Evolutionary conservation across 2,329 filamentous ascomycete species (phyloP).

Genomic region (Aspergillus udagawae): DNA sequence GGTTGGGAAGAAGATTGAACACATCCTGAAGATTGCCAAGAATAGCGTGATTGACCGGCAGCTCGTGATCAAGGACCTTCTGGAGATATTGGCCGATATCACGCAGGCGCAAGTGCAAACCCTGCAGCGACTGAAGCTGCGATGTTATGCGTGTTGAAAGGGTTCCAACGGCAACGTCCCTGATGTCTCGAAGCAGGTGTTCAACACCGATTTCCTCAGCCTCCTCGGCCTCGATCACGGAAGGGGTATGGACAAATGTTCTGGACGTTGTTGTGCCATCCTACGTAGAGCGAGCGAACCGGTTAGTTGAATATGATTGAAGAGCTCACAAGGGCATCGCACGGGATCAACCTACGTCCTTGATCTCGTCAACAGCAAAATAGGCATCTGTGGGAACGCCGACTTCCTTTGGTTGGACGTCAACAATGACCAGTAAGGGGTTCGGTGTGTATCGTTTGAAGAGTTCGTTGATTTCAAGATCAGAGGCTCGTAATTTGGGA

Average conservation of each 20-base stretch:
- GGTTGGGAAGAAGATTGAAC: constrained; percentile 95
- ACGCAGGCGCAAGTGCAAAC: constrained; percentile 85
- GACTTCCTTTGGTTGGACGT: constrained; percentile 96
- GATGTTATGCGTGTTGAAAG: constrained; percentile 95
- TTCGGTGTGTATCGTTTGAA: constrained; percentile 99
- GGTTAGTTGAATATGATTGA: not conserved
- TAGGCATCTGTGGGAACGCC: constrained; percentile 98
- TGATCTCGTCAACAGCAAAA: constrained; percentile 99
- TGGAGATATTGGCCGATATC: constrained; percentile 95
- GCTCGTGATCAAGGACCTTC: constrained; percentile 87
- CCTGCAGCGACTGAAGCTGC: constrained; percentile 95
- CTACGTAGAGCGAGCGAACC: constrained; percentile 43
- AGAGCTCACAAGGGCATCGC: not conserved
- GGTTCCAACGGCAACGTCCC: constrained; percentile 94
- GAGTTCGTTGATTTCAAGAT: constrained; percentile 98
- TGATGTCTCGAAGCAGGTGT: constrained; percentile 94
- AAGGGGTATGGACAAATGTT: constrained; percentile 97
- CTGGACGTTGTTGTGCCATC: constrained; percentile 95
- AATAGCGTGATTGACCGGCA: constrained; percentile 96
- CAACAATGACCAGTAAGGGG: constrained; percentile 93
- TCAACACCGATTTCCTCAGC: constrained; percentile 98
- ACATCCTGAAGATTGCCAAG: constrained; percentile 98
- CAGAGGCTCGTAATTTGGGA: constrained; percentile 91
- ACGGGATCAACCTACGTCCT: constrained; percentile 66
- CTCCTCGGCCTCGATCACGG: constrained; percentile 97